Evolutionary conservation across 352 stramenopile genomes (phyloP).

Genomic region (Phytophthora hibernalis): DNA sequence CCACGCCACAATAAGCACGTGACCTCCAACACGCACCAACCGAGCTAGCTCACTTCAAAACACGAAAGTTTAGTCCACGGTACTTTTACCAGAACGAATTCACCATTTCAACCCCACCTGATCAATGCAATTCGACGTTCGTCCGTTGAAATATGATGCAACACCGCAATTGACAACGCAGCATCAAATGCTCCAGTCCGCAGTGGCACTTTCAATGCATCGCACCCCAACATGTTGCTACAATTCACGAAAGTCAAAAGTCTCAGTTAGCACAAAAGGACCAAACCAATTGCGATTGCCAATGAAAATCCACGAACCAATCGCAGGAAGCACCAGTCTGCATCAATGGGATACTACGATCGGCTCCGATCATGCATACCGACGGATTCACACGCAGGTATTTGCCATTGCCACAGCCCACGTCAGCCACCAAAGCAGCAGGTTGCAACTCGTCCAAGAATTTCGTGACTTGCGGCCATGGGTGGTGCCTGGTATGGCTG

Average conservation of each 20-base stretch:
- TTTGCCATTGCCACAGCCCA: slow-evolving; percentile 89
- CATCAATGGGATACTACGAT: slow-evolving; percentile 83
- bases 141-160: slow-evolving; percentile 86
- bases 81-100: neutral
- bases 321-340: slow-evolving; percentile 41
- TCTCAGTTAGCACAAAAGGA: neutral
- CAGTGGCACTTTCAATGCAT: slow-evolving; percentile 73
- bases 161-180: slow-evolving; percentile 83
- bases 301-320: slow-evolving; percentile 38
- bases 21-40: slow-evolving; percentile 63
- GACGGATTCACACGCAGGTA: slow-evolving; percentile 71
- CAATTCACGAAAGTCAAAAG: neutral
- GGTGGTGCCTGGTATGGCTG: slow-evolving; percentile 83
- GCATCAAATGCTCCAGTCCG: slow-evolving; percentile 70
- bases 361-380: slow-evolving; percentile 72
- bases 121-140: slow-evolving; percentile 75
- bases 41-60: slow-evolving; percentile 67
- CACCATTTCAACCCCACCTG: slow-evolving; percentile 34
- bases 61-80: neutral
- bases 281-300: neutral
- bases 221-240: slow-evolving; percentile 73
- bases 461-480: slow-evolving; percentile 78
- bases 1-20: slow-evolving; percentile 78
- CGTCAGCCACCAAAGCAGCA: slow-evolving; percentile 72
- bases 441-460: slow-evolving; percentile 58